These are phyloP conservation scores for Solanum chilense DNA, from an alignment of 257 asterid genomes.

Conservation along the genomic window DNA sequence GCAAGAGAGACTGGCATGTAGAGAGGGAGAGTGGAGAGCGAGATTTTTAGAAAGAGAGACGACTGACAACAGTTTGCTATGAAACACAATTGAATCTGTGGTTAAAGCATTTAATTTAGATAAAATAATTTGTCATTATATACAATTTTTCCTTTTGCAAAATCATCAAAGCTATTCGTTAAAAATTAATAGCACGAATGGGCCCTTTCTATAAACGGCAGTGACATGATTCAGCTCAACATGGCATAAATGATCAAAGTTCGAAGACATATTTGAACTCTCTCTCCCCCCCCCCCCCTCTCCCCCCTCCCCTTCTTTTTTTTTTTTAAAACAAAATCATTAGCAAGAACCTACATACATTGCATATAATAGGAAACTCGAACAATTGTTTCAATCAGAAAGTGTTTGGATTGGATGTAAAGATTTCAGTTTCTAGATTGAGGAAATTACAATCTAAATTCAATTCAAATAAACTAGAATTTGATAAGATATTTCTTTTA, in stretches of 20 bases:
- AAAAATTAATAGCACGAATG: too few species aligned
- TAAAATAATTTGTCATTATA: too few species aligned
- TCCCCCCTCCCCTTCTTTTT: too few species aligned
- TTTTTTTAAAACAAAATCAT: background rate
- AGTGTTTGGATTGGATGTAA: background rate
- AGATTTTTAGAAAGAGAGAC: too few species aligned
- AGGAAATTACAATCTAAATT: background rate
- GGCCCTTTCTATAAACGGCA: rapidly evolving
- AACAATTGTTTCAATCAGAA: background rate
- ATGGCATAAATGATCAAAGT: too few species aligned
- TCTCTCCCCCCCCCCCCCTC: background rate
- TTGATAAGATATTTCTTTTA: background rate
- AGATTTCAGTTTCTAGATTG: too few species aligned
- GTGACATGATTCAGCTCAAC: too few species aligned
- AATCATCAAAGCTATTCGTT: background rate
- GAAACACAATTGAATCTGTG: too few species aligned
- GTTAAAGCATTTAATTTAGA: too few species aligned
- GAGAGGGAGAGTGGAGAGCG: too few species aligned
- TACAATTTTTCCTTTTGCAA: background rate
- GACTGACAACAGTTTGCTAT: too few species aligned
- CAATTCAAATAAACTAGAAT: background rate
- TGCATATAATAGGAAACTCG: background rate
- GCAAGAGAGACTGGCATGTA: too few species aligned
- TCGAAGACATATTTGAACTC: background rate
- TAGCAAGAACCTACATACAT: background rate